phyloP scores from a whole-genome alignment of 148 eudicot species.

The Chenopodium suecicum region DNA sequence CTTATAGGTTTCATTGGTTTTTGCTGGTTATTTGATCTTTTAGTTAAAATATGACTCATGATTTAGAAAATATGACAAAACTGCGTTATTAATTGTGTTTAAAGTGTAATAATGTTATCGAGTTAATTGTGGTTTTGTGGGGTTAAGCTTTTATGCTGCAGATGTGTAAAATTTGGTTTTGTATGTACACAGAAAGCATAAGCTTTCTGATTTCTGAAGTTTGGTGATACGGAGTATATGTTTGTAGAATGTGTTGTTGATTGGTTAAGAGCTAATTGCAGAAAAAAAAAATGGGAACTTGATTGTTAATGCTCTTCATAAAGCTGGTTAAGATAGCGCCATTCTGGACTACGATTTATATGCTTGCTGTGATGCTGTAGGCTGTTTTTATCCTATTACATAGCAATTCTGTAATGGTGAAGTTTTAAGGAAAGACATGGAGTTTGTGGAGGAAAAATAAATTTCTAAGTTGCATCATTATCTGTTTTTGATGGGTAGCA shows the following conservation, averaged over 20 bases:
- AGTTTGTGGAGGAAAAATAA: neutral
- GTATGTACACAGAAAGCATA: neutral
- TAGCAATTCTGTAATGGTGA: neutral
- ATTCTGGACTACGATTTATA: neutral
- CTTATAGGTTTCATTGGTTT: neutral
- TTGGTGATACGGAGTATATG: no score
- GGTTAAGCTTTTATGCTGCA: neutral
- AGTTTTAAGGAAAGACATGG: neutral
- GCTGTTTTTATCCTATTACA: neutral
- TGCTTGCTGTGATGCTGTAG: neutral
- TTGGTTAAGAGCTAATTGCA: no score
- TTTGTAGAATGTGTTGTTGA: no score
- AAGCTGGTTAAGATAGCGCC: neutral
- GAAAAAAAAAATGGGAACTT: no score
- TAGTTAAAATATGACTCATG: no score
- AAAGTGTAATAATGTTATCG: no score
- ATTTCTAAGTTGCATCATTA: neutral
- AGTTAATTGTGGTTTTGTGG: neutral
- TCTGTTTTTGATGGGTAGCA: neutral
- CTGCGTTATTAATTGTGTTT: neutral
- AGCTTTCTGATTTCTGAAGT: no score
- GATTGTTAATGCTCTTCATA: neutral
- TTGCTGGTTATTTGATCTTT: neutral
- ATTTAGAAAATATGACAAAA: neutral
- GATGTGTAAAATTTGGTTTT: neutral